These are phyloP conservation scores for Diaporthe capsici DNA, from an alignment of 2,329 filamentous ascomycete genomes.

Conservation along the genomic window DNA sequence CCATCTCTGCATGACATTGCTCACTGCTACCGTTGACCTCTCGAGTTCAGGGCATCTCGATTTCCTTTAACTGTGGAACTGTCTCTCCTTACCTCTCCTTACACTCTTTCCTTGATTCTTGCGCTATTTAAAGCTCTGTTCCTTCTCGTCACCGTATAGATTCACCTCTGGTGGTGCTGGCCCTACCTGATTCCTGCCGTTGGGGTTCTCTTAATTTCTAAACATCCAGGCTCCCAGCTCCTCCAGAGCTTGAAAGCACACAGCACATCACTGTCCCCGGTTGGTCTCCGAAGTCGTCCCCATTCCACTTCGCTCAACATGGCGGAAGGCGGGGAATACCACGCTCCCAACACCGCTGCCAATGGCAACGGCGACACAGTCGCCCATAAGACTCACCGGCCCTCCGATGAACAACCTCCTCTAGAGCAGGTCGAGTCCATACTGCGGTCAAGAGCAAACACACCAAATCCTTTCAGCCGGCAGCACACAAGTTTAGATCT, in stretches of 20 bases:
- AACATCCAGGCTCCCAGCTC: background rate
- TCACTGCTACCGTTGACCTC: background rate
- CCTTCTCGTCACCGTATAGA: background rate
- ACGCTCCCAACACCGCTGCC: slow-evolving; percentile 11
- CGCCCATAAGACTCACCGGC: slow-evolving; percentile 15
- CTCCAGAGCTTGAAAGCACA: background rate
- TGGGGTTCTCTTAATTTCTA: background rate
- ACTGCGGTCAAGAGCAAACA: slow-evolving; percentile 47
- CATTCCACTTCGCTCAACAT: slow-evolving; percentile 20
- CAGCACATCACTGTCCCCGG: background rate
- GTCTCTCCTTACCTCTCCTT: slow-evolving; percentile 3
- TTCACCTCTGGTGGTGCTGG: slow-evolving; percentile 6
- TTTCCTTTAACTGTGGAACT: slow-evolving; percentile 9
- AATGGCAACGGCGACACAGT: slow-evolving; percentile 13
- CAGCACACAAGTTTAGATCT: slow-evolving; percentile 55
- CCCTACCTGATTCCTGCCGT: background rate
- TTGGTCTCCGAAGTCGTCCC: background rate
- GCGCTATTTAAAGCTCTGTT: slow-evolving; percentile 22
- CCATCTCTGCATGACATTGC: slow-evolving; percentile 19
- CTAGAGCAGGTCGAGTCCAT: slow-evolving; percentile 46
- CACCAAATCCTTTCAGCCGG: slow-evolving; percentile 50
- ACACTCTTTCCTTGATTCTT: background rate
- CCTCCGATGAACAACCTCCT: slow-evolving; percentile 39
- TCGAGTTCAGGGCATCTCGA: background rate
- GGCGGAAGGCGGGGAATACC: slow-evolving; percentile 41